These are phyloP conservation scores for Tilletia indica DNA, from an alignment of 1,284 basidiomycete species.

Conservation along the genomic window DNA sequence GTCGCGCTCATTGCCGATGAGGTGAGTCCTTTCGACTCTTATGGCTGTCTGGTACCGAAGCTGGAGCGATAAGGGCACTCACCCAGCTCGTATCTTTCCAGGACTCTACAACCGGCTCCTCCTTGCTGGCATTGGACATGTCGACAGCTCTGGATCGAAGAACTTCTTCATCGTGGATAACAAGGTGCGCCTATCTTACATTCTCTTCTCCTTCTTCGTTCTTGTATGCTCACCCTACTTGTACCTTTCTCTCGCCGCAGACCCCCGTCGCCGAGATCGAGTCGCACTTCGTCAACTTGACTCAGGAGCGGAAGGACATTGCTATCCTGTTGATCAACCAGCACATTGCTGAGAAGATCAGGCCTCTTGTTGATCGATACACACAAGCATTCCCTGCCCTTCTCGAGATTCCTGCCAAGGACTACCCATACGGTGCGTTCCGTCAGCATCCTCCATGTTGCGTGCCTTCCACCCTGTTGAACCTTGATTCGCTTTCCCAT, in stretches of 20 bases:
- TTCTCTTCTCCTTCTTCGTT: background rate
- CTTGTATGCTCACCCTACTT: background rate
- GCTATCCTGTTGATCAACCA: slow-evolving; percentile 55
- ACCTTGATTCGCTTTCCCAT: background rate
- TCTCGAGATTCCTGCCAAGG: slow-evolving; percentile 94
- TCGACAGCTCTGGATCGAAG: slow-evolving; percentile 47
- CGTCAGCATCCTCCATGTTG: background rate
- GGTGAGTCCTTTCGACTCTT: slow-evolving; percentile 24
- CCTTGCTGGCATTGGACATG: slow-evolving; percentile 54
- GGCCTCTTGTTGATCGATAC: slow-evolving; percentile 91
- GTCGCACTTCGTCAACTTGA: slow-evolving; percentile 43
- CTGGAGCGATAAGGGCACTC: background rate
- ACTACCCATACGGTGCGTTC: slow-evolving; percentile 58
- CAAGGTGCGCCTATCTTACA: slow-evolving; percentile 30
- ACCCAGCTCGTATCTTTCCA: slow-evolving; percentile 16
- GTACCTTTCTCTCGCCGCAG: background rate
- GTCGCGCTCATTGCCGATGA: slow-evolving; percentile 49
- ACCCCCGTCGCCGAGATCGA: slow-evolving; percentile 51
- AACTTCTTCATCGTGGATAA: slow-evolving; percentile 54
- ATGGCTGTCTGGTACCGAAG: background rate
- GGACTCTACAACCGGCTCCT: slow-evolving; percentile 54
- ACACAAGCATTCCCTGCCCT: slow-evolving; percentile 93
- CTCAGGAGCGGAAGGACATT: slow-evolving; percentile 50
- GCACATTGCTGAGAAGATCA: slow-evolving; percentile 75
- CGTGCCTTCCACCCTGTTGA: background rate